Base-by-base conservation (phyloP, 108 stramenopile species). In the Stephanodiscus triporus region DNA sequence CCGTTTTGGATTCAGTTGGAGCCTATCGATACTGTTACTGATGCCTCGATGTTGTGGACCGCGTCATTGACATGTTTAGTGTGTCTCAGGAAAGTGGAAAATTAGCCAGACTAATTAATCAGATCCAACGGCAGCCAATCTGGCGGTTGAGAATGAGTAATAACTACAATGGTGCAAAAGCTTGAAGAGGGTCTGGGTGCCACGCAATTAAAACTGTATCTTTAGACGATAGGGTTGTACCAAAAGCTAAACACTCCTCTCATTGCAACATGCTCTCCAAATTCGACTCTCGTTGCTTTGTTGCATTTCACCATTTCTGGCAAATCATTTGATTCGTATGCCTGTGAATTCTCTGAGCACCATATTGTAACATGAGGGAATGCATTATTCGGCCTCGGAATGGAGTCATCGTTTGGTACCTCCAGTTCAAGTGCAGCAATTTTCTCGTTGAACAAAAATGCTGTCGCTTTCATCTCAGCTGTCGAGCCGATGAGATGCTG, bases 291-390 rank as follows among this genome's bases (percentile, higher is more conserved):
- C 60, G 16, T 37, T 23, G 60, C 60, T 40, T 40, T 22, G 20
- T 61, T 37, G 17, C 36, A 36, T 10, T 42, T 20, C 36, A 90
- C 68, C 34, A 81, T 73, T 16, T 43, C 70, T 45, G 89, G 89
- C 49, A 94, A 76, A 24, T 82, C 45, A 77, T 94, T 94, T 9
- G 93, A 86, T 61, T 70, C 63, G 27, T 54, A 60, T 2, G 89
- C 85, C 36, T 63, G 37, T 2, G 68, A 70, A 43, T 65, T 78
- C 29, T 74, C 57, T 16, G 66, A 86, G 68, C 69, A 70, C 91
- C 91, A 95, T 14, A 95, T 58, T 50, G 94, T 95, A 13, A 95
- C 72, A 69, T 95, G 94, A 22, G 78, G 63, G 60, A 89, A 95
- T 4, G 75, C n/a, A 71, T 95, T 95, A 14, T 63, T 45, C 6